Conservation (phyloP, 257 asterid genomes). For the Petunia axillaris region DNA sequence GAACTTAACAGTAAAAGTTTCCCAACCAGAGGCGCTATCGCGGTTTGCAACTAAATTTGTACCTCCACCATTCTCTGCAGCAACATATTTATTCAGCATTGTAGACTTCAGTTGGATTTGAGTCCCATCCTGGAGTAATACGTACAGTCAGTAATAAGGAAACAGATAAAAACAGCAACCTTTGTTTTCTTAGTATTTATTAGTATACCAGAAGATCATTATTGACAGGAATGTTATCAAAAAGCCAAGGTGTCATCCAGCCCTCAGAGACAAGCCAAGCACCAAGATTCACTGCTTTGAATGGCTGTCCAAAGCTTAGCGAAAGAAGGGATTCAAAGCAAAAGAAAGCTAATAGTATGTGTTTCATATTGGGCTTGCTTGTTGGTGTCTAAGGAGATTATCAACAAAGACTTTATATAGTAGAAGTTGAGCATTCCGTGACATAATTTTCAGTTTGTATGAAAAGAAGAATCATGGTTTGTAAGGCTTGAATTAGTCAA, state of each 20-base stretch:
- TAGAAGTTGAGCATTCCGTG: too few species aligned
- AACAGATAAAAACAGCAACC: not conserved
- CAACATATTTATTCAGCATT: slow-evolving; percentile 49
- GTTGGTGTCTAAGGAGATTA: not conserved
- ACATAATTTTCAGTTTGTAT: too few species aligned
- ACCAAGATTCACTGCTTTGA: slow-evolving; percentile 45
- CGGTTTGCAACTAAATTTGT: slow-evolving; percentile 54
- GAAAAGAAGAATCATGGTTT: too few species aligned
- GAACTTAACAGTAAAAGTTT: slow-evolving; percentile 49
- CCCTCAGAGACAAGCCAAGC: slow-evolving; percentile 53
- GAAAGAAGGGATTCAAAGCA: not conserved
- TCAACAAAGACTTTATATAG: not conserved
- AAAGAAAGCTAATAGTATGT: not conserved
- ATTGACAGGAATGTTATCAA: slow-evolving; percentile 38
- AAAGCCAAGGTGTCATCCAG: slow-evolving; percentile 53
- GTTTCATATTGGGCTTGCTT: not conserved
- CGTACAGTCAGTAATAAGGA: not conserved
- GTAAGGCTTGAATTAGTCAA: too few species aligned
- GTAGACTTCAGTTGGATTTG: slow-evolving; percentile 60
- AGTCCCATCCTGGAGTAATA: slow-evolving; percentile 50
- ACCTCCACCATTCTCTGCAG: slow-evolving; percentile 62
- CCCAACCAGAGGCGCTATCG: slow-evolving; percentile 48
- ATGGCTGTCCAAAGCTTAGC: slow-evolving; percentile 32
- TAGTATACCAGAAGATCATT: slow-evolving; percentile 26
- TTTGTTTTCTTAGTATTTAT: too few species aligned